A percentile compares a stretch with the other conserved stretches of the same genome.
Evolutionary conservation across 345 rosid genomes (phyloP).

Genomic region (Mallotus nudiflorus): DNA sequence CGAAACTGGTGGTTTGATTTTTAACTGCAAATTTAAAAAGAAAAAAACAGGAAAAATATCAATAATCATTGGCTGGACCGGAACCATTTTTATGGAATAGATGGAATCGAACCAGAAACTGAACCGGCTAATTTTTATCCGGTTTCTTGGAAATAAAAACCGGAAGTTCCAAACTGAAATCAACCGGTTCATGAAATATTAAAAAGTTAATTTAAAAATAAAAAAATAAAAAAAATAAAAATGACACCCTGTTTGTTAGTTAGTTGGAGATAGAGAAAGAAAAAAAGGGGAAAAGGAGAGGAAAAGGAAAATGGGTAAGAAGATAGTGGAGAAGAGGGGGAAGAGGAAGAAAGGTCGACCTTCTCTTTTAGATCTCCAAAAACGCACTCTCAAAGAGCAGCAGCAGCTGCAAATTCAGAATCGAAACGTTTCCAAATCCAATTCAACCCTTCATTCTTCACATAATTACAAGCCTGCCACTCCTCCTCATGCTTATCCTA

Average conservation of each 20-base stretch:
- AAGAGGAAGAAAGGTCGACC: slow-evolving; percentile 37
- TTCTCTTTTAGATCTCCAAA: slow-evolving; percentile 28
- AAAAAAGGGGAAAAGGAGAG: neutral
- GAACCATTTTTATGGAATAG: too few relatives aligned
- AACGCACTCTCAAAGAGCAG: slow-evolving; percentile 17
- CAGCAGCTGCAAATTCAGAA: slow-evolving; percentile 3
- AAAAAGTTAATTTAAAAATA: neutral
- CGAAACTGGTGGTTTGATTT: too few relatives aligned
- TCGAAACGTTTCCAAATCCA: slow-evolving; percentile 10
- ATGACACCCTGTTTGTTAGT: slow-evolving; percentile 29
- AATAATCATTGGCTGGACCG: too few relatives aligned
- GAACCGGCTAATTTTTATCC: too few relatives aligned
- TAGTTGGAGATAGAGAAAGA: slow-evolving; percentile 22
- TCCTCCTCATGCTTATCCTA: too few relatives aligned
- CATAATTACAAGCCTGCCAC: slow-evolving; percentile 46
- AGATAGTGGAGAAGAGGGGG: neutral
- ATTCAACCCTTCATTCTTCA: slow-evolving; percentile 27
- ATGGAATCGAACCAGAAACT: too few relatives aligned
- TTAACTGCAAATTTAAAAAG: too few relatives aligned
- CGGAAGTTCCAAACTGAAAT: too few relatives aligned
- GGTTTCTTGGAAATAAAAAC: too few relatives aligned
- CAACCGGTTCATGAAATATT: too few relatives aligned
- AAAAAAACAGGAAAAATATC: too few relatives aligned
- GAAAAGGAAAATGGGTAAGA: slow-evolving; percentile 20
- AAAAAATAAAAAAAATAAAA: slow-evolving; percentile 4